Evolutionary conservation across 2,329 filamentous ascomycete genomes (phyloP), one percentile per base, ranked within the genome.

Genomic region (Nemania serpens): DNA sequence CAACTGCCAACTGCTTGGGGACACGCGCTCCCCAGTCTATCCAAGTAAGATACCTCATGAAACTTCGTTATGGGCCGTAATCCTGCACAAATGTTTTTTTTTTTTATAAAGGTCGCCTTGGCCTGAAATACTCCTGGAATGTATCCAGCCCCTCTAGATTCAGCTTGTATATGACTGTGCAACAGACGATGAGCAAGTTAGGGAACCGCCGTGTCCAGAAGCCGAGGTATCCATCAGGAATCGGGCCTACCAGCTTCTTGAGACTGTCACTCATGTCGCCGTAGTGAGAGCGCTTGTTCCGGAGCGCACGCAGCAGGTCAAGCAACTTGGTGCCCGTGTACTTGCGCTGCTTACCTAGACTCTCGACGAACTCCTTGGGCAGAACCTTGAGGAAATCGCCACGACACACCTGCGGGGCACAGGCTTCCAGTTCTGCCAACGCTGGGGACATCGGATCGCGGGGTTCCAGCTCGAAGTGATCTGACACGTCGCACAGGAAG

Each of bases 261-360:
- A 97, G 84, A 50, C 86, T 79, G 13, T 93, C 90, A 6, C 91
- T 84, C 91, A 99, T 94, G 74, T 99, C 95, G 71, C 97, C 93
- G 74, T 97, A 99, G 73, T 99, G 95, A 66, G 98, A 97, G 70
- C 91, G 91, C 84, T 99, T 99, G 77, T 99, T 99, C 22, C 95
- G 84, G 58, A 99, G 79, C 1, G 94, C 95, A 1, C 95, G 85
- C 18, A 99, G 79, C 20, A 99, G 81, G 76, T 99, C 95, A 56
- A 99, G 78, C 73, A 99, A 84, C 48, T 87, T 85, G 1, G 86
- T 84, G 0, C 93, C 93, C 0, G 90, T 95, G 76, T 99, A 99
- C 76, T 97, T 97, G 71, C 94, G 86, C 77, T 98, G 94, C 77
- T 96, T 97, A 60, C 93, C 93, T 6, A 98, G 82, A 2, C 89